phyloP scores from a whole-genome alignment of 78 protist genomes.

The Chrysochromulina tobinii region DNA sequence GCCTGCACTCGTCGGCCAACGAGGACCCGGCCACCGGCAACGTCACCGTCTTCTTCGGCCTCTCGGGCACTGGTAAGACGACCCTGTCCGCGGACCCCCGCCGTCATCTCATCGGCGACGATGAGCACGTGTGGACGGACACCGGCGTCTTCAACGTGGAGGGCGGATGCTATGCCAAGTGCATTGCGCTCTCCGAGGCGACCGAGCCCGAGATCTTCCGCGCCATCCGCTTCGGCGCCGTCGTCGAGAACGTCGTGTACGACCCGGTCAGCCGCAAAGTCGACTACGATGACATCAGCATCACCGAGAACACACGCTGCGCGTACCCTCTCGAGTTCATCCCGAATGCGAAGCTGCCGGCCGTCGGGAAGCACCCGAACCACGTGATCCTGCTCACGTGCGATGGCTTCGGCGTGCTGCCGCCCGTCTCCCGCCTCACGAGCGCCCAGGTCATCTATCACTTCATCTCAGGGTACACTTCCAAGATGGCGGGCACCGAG shows the following conservation, averaged over 20 bases:
- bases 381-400: slow-evolving; percentile 93
- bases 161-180: slow-evolving; percentile 99
- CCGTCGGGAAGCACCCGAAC: slow-evolving; percentile 81
- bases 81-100: slow-evolving; percentile 93
- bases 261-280: slow-evolving; percentile 64
- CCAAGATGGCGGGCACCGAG: slow-evolving; percentile 95
- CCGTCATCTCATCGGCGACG: slow-evolving; percentile 94
- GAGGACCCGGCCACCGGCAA: slow-evolving; percentile 56
- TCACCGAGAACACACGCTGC: slow-evolving; percentile 92
- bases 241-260: slow-evolving; percentile 85
- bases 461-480: slow-evolving; percentile 95
- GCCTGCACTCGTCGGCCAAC: slow-evolving; percentile 87
- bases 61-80: slow-evolving; percentile 97
- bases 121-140: slow-evolving; percentile 96
- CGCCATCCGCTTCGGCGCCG: slow-evolving; percentile 88
- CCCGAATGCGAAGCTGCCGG: slow-evolving; percentile 80
- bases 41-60: slow-evolving; percentile 90
- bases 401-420: slow-evolving; percentile 97
- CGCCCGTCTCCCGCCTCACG: slow-evolving; percentile 81
- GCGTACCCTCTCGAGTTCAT: slow-evolving; percentile 92
- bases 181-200: slow-evolving; percentile 76
- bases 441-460: slow-evolving; percentile 82
- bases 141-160: slow-evolving; percentile 85
- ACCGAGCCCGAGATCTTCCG: slow-evolving; percentile 93
- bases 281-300: slow-evolving; percentile 67